Conservation (phyloP, 2,329 filamentous ascomycete genomes). For the Xylaria sp. region DNA sequence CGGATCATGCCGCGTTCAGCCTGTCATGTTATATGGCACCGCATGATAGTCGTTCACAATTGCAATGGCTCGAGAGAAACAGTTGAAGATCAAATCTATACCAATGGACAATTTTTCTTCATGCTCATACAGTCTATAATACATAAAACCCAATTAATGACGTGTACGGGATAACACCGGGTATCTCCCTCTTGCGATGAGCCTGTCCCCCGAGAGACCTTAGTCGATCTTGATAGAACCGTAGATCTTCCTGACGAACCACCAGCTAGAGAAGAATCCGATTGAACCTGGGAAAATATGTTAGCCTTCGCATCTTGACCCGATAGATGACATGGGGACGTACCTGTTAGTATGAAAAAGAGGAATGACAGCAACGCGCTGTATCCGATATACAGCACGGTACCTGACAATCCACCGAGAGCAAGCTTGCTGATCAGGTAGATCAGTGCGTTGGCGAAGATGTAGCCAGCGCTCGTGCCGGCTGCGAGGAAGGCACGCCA, state of each 20-base stretch:
- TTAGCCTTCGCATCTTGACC: constrained; percentile 22
- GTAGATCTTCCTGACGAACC: constrained; percentile 94
- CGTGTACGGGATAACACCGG: constrained; percentile 1
- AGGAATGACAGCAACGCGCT: constrained; percentile 88
- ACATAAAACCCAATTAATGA: constrained; percentile 34
- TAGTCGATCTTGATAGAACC: constrained; percentile 98
- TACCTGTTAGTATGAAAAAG: constrained; percentile 94
- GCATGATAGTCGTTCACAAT: background rate
- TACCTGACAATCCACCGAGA: constrained; percentile 84
- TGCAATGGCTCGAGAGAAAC: background rate
- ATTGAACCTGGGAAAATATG: constrained; percentile 75
- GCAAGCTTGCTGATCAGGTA: constrained; percentile 92
- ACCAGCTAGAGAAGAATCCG: constrained; percentile 94
- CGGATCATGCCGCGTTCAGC: background rate
- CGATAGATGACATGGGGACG: constrained; percentile 48
- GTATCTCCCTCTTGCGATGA: background rate
- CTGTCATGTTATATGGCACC: background rate
- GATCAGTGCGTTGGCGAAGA: constrained; percentile 89
- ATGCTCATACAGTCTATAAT: constrained; percentile 38
- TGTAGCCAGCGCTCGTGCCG: constrained; percentile 89
- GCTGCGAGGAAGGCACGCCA: constrained; percentile 95
- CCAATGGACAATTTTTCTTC: constrained; percentile 15
- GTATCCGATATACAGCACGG: constrained; percentile 93
- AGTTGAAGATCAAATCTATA: constrained; percentile 13
- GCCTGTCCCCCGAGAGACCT: background rate